phyloP scores from a whole-genome alignment of 805 yeast species.

The Starmerella cellae region DNA sequence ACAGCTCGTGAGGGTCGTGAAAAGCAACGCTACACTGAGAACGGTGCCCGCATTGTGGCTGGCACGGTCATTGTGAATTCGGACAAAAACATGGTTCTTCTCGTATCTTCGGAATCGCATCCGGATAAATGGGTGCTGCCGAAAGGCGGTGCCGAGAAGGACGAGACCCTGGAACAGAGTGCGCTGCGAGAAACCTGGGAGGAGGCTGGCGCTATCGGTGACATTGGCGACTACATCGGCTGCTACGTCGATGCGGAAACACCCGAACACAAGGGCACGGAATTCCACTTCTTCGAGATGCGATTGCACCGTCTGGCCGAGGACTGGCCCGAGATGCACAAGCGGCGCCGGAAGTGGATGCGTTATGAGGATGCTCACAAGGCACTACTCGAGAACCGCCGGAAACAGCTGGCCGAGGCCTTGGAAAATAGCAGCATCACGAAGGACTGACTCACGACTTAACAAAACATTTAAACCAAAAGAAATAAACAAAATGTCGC shows the following conservation, averaged over 20 bases:
- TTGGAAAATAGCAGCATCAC: conserved; percentile 14
- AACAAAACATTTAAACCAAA: neutral
- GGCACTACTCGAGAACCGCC: conserved; percentile 24
- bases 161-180: conserved; percentile 43
- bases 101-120: conserved; percentile 64
- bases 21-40: conserved; percentile 35
- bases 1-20: conserved; percentile 29
- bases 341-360: conserved; percentile 65
- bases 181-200: conserved; percentile 95
- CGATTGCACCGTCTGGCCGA: conserved; percentile 39
- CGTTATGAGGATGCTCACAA: conserved; percentile 24
- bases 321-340: conserved; percentile 61
- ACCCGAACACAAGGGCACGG: conserved; percentile 43
- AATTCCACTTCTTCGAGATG: conserved; percentile 81
- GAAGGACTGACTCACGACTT: neutral
- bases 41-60: conserved; percentile 79
- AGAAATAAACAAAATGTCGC: neutral
- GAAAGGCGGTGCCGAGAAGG: conserved; percentile 87
- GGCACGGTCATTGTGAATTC: conserved; percentile 70
- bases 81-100: conserved; percentile 47
- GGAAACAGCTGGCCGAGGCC: conserved; percentile 27
- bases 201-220: conserved; percentile 83
- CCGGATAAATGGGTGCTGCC: conserved; percentile 76
- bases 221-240: conserved; percentile 43
- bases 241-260: conserved; percentile 50